Base-by-base conservation (phyloP, 73 alveolate genomes). In the Blepharisma stoltei region DNA sequence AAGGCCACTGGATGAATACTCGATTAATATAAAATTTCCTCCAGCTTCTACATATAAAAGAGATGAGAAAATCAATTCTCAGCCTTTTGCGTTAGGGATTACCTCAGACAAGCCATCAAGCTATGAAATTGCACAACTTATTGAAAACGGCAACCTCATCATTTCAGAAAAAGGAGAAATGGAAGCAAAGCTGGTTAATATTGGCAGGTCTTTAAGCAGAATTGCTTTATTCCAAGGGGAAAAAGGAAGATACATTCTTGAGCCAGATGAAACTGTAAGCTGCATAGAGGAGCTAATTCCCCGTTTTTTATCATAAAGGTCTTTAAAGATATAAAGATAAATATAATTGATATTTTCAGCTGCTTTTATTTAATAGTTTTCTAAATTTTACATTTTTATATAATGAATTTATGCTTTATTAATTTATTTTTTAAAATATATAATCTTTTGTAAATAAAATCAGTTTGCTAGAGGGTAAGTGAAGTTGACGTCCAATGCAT, bases 171-270 rank as follows among this genome's bases (percentile, higher is more conserved):
- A 60, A 25, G 23, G 11, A 8, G 46, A 60, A 20, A 25, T 14
- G 11, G 14, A n/a, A 14, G 14, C 48, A 14, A n/a, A 25, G 2
- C 45, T 60, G 3, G 48, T 60, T 20, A 18, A 38, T 60, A 25
- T 60, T 1, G 38, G 49, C 0, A n/a, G 73, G 5, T 60, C 73
- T 60, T 20, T 60, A 38, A 60, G 46, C 2, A 14, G 46, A 9
- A 60, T 60, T 60, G 73, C 73, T 60, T 18, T 60, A 38, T 9
- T 60, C 18, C 73, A 60, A 60, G 23, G 49, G 2, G 73, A 60
- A 60, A n/a, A 60, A 18, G 37, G 48, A 9, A 52, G 66, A 52
- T 11, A 20, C 23, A 38, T 60, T 60, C 14, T 8, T 14, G 46
- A 25, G 14, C 46, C 38, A 14, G 73, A 60, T 14, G 73, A 60